Percentiles rank a stretch among this genome's conserved stretches.
Conservation (phyloP, 1,284 basidiomycete species). For the Phlebopus sp. region DNA sequence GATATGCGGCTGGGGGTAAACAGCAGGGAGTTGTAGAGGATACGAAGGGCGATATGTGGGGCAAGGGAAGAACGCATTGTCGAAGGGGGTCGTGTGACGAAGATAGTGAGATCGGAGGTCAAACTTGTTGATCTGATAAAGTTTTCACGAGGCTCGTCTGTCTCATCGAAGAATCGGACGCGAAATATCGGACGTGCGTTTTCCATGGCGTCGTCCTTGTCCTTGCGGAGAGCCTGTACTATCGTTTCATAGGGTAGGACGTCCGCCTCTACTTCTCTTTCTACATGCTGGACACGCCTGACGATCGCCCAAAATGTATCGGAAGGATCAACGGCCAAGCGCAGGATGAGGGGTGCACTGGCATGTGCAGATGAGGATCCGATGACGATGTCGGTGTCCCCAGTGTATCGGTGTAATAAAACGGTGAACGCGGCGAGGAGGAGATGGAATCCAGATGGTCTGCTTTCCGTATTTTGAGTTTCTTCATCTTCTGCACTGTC, state of each 20-base stretch:
- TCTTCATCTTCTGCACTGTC: slow-evolving; percentile 56
- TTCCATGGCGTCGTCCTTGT: slow-evolving; percentile 56
- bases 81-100: slow-evolving; percentile 65
- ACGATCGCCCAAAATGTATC: slow-evolving; percentile 94
- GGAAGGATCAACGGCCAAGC: slow-evolving; percentile 80
- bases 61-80: slow-evolving; percentile 71
- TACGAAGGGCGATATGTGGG: slow-evolving; percentile 78
- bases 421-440: slow-evolving; percentile 90
- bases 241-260: slow-evolving; percentile 82
- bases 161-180: slow-evolving; percentile 96
- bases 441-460: slow-evolving; percentile 88
- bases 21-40: slow-evolving; percentile 94
- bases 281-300: slow-evolving; percentile 80
- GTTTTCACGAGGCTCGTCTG: slow-evolving; percentile 67
- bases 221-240: slow-evolving; percentile 70
- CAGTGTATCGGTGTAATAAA: slow-evolving; percentile 92
- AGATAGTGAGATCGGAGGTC: slow-evolving; percentile 90
- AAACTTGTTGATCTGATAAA: slow-evolving; percentile 80
- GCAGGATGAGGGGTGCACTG: slow-evolving; percentile 80
- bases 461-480: slow-evolving; percentile 36
- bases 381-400: slow-evolving; percentile 92
- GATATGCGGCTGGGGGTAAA: slow-evolving; percentile 83
- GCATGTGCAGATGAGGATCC: slow-evolving; percentile 85
- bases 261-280: slow-evolving; percentile 83
- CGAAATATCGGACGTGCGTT: slow-evolving; percentile 75